phyloP scores from a whole-genome alignment of 192 early-diverging fungal species.

The Podila verticillata region DNA sequence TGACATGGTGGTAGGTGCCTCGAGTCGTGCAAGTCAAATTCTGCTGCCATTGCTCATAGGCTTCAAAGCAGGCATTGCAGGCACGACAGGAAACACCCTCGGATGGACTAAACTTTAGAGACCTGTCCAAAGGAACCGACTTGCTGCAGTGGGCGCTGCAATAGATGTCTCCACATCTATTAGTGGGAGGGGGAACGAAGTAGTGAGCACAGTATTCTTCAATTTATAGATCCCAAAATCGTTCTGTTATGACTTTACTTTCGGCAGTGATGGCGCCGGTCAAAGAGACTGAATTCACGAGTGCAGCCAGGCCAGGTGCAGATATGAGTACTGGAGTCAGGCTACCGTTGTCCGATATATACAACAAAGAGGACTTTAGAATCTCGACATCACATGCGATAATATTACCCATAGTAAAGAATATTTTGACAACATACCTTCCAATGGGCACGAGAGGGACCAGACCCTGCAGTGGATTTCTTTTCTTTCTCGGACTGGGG shows the following conservation, averaged over 20 bases:
- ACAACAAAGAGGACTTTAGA: not conserved
- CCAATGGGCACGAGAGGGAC: not conserved
- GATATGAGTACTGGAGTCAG: not conserved
- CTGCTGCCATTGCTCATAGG: slow-evolving; percentile 1
- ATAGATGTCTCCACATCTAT: slow-evolving; percentile 7
- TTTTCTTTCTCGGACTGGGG: too few relatives aligned
- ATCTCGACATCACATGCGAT: not conserved
- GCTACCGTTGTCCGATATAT: not conserved
- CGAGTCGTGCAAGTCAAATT: not conserved
- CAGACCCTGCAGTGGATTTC: not conserved
- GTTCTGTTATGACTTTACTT: not conserved
- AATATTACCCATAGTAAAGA: not conserved
- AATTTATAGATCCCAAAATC: too few relatives aligned
- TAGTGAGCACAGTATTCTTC: too few relatives aligned
- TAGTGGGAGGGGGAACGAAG: not conserved
- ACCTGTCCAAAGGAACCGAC: not conserved
- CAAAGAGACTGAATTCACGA: not conserved
- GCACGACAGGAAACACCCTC: not conserved
- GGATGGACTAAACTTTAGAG: not conserved
- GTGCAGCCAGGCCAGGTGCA: not conserved
- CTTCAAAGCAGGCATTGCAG: not conserved
- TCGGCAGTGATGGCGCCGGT: slow-evolving; percentile 3
- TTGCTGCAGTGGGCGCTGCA: not conserved
- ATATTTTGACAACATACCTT: not conserved
- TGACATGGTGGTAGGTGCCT: not conserved